phyloP scores from a whole-genome alignment of 352 stramenopile species.

The Pythium brassicae region DNA sequence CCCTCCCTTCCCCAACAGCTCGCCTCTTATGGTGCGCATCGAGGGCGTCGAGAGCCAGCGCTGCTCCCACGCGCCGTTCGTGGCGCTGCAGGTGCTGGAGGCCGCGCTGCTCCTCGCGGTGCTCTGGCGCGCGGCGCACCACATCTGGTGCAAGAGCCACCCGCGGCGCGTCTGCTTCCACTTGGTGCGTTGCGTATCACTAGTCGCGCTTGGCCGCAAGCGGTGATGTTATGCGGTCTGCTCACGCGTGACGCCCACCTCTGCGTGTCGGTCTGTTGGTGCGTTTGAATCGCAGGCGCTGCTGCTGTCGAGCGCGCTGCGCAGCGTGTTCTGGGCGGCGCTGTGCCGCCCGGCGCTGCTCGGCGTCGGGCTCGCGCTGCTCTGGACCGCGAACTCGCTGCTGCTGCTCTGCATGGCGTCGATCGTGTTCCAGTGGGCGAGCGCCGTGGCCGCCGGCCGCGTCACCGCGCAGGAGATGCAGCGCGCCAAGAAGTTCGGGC shows the following conservation, averaged over 20 bases:
- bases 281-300: too few relatives aligned
- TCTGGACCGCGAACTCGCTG: constrained; percentile 62
- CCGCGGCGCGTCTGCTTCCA: constrained; percentile 57
- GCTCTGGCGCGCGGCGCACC: constrained; percentile 54
- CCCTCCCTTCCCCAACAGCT: too few relatives aligned
- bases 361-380: constrained; percentile 26
- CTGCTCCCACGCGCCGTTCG: constrained; percentile 40
- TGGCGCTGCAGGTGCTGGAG: constrained; percentile 51
- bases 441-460: constrained; percentile 44
- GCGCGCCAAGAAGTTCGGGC: constrained; percentile 34
- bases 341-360: constrained; percentile 31
- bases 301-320: constrained; percentile 32
- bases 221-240: too few relatives aligned
- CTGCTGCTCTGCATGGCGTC: constrained; percentile 59
- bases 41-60: constrained; percentile 17
- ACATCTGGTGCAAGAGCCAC: constrained; percentile 59
- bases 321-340: constrained; percentile 39
- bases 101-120: constrained; percentile 28
- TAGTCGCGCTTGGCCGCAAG: too few relatives aligned
- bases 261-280: too few relatives aligned
- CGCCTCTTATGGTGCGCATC: constrained; percentile 54
- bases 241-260: too few relatives aligned
- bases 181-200: constrained; percentile 33
- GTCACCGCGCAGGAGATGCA: constrained; percentile 47
- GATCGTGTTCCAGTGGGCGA: constrained; percentile 70